A percentile compares a stretch with the other conserved stretches of the same genome.
These are phyloP conservation scores for Ceratonia siliqua DNA, from an alignment of 306 rosid genomes.

Conservation along the genomic window DNA sequence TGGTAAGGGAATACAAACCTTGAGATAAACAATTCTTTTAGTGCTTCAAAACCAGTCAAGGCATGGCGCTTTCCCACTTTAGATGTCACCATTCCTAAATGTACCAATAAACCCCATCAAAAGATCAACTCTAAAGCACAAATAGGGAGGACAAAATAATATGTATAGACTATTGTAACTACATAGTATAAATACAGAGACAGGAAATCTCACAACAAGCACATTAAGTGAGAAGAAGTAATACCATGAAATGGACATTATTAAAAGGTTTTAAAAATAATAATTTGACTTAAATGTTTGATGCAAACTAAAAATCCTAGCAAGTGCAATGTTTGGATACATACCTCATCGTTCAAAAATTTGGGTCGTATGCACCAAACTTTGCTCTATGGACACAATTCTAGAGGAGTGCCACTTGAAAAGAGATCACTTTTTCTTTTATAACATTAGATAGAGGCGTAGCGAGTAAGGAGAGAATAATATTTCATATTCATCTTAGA, in stretches of 20 bases:
- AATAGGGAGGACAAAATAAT: neutral
- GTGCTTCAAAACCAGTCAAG: conserved; percentile 85
- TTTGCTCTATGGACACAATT: neutral
- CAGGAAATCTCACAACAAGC: conserved; percentile 10
- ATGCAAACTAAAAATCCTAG: conserved; percentile 1
- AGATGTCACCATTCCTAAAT: conserved; percentile 90
- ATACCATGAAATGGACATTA: neutral
- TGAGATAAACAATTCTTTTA: conserved; percentile 79
- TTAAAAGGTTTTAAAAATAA: neutral
- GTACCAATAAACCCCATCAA: conserved; percentile 25
- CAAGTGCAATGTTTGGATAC: neutral
- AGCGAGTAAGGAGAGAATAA: neutral
- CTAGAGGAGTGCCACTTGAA: neutral
- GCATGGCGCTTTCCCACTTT: conserved; percentile 99
- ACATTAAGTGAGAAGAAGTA: neutral
- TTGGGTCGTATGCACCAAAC: neutral
- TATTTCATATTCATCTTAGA: neutral
- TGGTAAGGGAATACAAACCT: conserved; percentile 49
- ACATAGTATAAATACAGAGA: neutral
- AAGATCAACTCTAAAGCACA: conserved; percentile 5
- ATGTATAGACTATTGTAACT: neutral
- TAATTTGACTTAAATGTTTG: neutral
- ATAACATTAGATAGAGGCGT: neutral
- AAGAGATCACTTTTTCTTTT: neutral
- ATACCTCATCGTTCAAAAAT: neutral